These are phyloP conservation scores for Pugionium dolabratum DNA, from an alignment of 345 rosid species.

Conservation along the genomic window DNA sequence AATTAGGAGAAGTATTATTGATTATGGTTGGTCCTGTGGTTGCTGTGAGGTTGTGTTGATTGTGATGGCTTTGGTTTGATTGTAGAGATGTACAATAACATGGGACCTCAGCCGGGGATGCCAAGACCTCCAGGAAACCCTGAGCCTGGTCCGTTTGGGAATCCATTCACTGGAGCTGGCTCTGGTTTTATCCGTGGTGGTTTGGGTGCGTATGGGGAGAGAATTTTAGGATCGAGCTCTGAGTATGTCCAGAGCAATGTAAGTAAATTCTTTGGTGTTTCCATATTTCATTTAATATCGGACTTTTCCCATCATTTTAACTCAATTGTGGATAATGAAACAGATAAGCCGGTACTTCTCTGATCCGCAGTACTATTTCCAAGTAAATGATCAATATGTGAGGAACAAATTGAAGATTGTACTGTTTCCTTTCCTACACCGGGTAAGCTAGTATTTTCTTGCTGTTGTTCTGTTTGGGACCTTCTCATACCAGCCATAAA, in stretches of 20 bases:
- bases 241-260: conserved; percentile 68
- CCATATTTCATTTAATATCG: not conserved
- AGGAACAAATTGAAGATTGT: conserved; percentile 57
- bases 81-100: conserved; percentile 45
- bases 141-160: conserved; percentile 48
- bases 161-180: conserved; percentile 51
- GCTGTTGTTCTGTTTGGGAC: conserved; percentile 5
- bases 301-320: not conserved
- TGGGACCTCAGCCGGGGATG: conserved; percentile 44
- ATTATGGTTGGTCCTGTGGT: not conserved
- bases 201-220: conserved; percentile 56
- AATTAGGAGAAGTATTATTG: not conserved
- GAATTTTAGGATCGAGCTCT: conserved; percentile 55
- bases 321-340: not conserved
- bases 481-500: not conserved
- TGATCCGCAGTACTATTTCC: conserved; percentile 62
- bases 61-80: conserved; percentile 17
- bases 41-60: conserved; percentile 7
- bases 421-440: conserved; percentile 56
- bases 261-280: conserved; percentile 19
- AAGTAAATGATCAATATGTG: conserved; percentile 58
- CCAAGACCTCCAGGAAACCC: conserved; percentile 44
- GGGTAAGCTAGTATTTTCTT: conserved; percentile 39
- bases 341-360: conserved; percentile 63
- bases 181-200: conserved; percentile 56